Evolutionary conservation across 495 filamentous ascomycete genomes (phyloP), one percentile per base, ranked within the genome.

Genomic region (Tuber umbilicatum): DNA sequence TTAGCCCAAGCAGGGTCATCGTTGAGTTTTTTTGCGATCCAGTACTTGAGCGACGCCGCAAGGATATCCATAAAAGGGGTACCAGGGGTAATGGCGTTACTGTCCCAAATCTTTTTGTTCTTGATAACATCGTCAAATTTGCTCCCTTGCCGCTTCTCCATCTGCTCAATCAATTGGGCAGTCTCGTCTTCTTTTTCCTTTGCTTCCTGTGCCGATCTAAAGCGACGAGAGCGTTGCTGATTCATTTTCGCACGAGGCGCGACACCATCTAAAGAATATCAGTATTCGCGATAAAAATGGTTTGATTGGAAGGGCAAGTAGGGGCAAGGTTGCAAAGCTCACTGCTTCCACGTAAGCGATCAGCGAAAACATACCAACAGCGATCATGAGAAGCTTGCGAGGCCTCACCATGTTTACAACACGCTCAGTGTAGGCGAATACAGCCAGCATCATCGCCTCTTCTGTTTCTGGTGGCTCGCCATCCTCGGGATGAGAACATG

Each of bases 191-290:
- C 93, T 80, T 97, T 97, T 80, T 97, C 93, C 82, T 91, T 90
- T 38, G 95, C 95, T 82, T 99, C 95, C 83, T 94, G 91, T 0
- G 94, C 94, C 19, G 94, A 93, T 74, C 96, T 90, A 84, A 99
- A 99, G 79, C 96, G 91, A 81, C 96, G 89, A 60, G 96, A 91
- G 78, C 96, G 92, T 84, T 99, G 96, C 83, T 99, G 96, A 82
- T 99, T 99, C 96, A 99, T 99, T 86, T 99, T 99, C 72, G 96
- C 96, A 76, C 96, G 90, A 12, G 96, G 96, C n/a, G 96, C 96
- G 71, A 99, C 96, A 75, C 95, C 91, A 72, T 81, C 80, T 81
- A 73, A 12, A 39, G 31, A 72, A 12, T 64, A 38, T 14, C n/a
- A 12, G 67, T 9, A 69, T 78, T 75, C 60, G 76, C 60, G 64